Evolutionary conservation across 768 basidiomycete species (phyloP), one percentile per base, ranked within the genome.

Genomic region (Tephrocybe rancida): DNA sequence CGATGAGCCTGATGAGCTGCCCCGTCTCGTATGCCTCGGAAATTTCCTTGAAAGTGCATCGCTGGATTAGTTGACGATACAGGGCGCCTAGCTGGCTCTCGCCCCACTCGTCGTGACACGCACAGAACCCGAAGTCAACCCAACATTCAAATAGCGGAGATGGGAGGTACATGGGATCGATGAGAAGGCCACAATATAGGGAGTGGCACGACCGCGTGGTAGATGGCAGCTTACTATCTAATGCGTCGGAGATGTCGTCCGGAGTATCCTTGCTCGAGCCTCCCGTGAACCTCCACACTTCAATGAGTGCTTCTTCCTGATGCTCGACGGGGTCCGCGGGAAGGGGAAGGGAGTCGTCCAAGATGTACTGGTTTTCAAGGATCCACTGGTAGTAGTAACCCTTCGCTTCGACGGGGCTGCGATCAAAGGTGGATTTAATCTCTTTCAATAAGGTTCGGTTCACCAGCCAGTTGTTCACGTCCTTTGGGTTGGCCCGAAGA

Each of bases 31-130:
- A 73, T 2, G 72, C 72, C 1, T 25, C 45, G 48, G 44, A 61
- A 48, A 76, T 70, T 42, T 73, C 68, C n/a, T 71, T 60, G 54
- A 73, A 76, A 3, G 70, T 64, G 62, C 68, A 73, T n/a, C 37
- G 32, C 3, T 52, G 8, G 18, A 69, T 59, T 19, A 76, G 60
- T 10, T 22, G 22, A 5, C 37, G n/a, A 49, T 74, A 74, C 1
- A 54, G 18, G 3, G 16, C 30, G 21, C 41, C 34, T 4, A 67
- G 54, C 6, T 14, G 10, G 7, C 45, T 25, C 45, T 63, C 63
- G 8, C 29, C 43, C 5, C 44, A 14, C 25, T 42, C 22, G 18
- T 27, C 16, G 5, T 11, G 24, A 43, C 62, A 60, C 8, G 59
- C 58, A 46, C 64, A 66, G 27, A 65, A 67, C 5, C 66, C 68